Base-by-base conservation (phyloP, 2,329 filamentous ascomycete genomes). In the Trichoderma semiorbis region DNA sequence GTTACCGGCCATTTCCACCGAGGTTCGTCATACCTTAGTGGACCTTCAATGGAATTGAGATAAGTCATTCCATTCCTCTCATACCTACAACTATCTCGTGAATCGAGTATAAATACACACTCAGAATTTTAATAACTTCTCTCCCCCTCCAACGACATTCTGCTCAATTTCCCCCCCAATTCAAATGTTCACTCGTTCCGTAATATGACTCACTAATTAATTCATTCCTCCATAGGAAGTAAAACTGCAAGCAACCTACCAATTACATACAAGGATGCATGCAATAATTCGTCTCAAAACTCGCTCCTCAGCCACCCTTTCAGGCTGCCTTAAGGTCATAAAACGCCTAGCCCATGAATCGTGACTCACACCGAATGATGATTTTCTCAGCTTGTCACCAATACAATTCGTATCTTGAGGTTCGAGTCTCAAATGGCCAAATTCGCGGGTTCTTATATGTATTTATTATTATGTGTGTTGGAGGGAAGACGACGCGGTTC, bases 311-410 rank as follows among this genome's bases (percentile, higher is more conserved):
- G 60, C 34, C 60, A 63, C 36, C 5, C 60, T 30, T 39, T 16
- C 34, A 62, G 53, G 24, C 50, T 34, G 43, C 34, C 63, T 36
- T 66, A 47, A 14, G 11, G 30, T 32, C 64, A 58, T 34, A 58
- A 69, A 69, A 61, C 36, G 65, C 65, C 65, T 61, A 43, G 28
- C 55, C 28, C 10, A 32, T 12, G 3, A 47, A 61, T 34, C 53
- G 64, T 69, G 65, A 69, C 34, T 69, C 65, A 69, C 65, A 39
- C 65, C 65, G 65, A 7, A 36, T 32, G 62, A 69, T 58, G 34
- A 47, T 12, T 61, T 43, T 28, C 26, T n/a, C 18, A 11, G 34
- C 18, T 14, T 43, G 65, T 18, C 55, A 30, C 34, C 55, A 60
- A 16, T 24, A 16, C 36, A 14, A 7, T 24, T n/a, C 24, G 50